Evolutionary conservation across 2,329 filamentous ascomycete genomes (phyloP), one percentile per base, ranked within the genome.

Genomic region (Rhynchosporium secalis): DNA sequence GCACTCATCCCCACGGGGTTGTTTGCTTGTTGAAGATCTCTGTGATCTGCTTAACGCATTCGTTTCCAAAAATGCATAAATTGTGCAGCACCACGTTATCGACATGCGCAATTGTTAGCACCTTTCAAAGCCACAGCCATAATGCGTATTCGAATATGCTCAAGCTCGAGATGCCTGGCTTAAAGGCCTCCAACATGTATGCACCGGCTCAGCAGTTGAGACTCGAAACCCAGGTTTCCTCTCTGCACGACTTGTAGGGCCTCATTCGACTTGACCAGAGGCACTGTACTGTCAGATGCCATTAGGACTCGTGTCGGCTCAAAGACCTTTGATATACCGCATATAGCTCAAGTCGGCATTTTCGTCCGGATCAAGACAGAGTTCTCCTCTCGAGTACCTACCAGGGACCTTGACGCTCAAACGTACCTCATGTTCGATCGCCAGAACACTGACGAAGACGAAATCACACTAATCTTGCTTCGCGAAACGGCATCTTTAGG

Each of bases 61-160:
- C 20, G 20, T 20, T 20, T 20, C 20, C 20, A 20, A 20, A 31
- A 51, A 52, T 3, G 49, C 49, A 52, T 28, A 7, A 52, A 7
- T 20, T 52, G 31, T 26, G 33, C n/a, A 38, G n/a, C 49, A 33
- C 31, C 49, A 52, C 49, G 49, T 38, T 52, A 12, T 40, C 49
- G 31, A 33, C 20, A 52, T 10, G 2, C n/a, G 26, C 38, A 3
- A 3, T 38, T 52, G 28, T n/a, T 33, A 52, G n/a, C n/a, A 8
- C 15, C 15, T 52, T n/a, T 52, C 9, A 52, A 38, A 33, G 31
- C 29, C 9, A 52, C 26, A 33, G 31, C 29, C 10, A 3, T 9
- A n/a, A 38, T 20, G 20, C 20, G 20, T 20, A 20, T 20, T 33
- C 13, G 3, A 33, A 40, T 9, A 3, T 9, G 10, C 15, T 12